These are phyloP conservation scores for Colletotrichum lindemuthianum DNA, from an alignment of 2,329 filamentous ascomycete species.

Conservation along the genomic window DNA sequence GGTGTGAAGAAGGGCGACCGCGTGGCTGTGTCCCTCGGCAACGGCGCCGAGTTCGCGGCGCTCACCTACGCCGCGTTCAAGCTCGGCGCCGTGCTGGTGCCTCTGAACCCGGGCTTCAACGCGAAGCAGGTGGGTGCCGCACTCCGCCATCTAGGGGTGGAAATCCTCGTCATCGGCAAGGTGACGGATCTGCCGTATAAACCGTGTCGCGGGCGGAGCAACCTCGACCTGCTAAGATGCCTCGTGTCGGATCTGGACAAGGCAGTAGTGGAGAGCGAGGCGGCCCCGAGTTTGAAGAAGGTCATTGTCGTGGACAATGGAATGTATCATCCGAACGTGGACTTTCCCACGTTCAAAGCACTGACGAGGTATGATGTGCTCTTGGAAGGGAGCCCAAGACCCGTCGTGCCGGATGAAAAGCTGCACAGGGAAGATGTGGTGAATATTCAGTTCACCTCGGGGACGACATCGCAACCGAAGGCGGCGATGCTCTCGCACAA, in stretches of 20 bases:
- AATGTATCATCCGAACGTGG: slow-evolving; percentile 52
- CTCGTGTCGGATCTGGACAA: slow-evolving; percentile 55
- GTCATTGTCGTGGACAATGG: slow-evolving; percentile 87
- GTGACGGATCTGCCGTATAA: slow-evolving; percentile 85
- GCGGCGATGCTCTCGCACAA: slow-evolving; percentile 88
- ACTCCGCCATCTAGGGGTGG: slow-evolving; percentile 76
- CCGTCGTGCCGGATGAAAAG: slow-evolving; percentile 55
- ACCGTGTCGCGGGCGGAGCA: slow-evolving; percentile 63
- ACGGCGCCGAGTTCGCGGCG: slow-evolving; percentile 83
- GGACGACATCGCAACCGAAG: slow-evolving; percentile 92
- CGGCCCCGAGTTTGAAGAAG: slow-evolving; percentile 74
- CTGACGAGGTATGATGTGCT: slow-evolving; percentile 59
- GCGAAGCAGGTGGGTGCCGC: slow-evolving; percentile 80
- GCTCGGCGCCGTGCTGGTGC: slow-evolving; percentile 92
- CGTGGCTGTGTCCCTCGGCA: slow-evolving; percentile 88
- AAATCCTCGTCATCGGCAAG: slow-evolving; percentile 83
- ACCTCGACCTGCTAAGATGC: slow-evolving; percentile 56
- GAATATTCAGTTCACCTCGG: slow-evolving; percentile 97
- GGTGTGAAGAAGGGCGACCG: slow-evolving; percentile 85
- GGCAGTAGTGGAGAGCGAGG: slow-evolving; percentile 48
- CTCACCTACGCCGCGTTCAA: slow-evolving; percentile 93
- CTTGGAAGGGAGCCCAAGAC: slow-evolving; percentile 43
- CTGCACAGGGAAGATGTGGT: slow-evolving; percentile 75
- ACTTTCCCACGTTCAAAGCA: slow-evolving; percentile 53
- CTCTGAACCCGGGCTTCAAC: slow-evolving; percentile 91